Evolutionary conservation across 2,329 filamentous ascomycete genomes (phyloP).

Genomic region (Chrysoporthe deuterocubensis): DNA sequence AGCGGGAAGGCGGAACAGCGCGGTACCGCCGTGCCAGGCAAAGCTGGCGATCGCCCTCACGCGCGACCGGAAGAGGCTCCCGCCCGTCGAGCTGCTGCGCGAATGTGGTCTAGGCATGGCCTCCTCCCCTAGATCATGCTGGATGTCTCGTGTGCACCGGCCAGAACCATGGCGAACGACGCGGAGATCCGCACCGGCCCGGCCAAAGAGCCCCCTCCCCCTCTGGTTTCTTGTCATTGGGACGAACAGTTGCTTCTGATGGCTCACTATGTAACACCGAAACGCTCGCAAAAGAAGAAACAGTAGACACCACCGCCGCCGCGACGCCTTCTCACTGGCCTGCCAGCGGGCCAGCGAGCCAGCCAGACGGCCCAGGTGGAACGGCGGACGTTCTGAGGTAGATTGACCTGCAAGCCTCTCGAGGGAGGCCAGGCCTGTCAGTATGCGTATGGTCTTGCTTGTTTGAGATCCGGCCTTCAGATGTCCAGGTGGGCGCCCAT

Average conservation of each 20-base stretch:
- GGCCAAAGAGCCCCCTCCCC: background rate
- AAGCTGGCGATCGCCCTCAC: background rate
- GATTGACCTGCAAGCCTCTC: background rate
- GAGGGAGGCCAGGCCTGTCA: background rate
- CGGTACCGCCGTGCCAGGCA: background rate
- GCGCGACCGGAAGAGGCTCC: background rate
- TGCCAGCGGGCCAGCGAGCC: background rate
- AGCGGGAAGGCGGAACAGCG: background rate
- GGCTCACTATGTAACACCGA: background rate
- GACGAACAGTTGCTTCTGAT: background rate
- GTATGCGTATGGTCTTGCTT: background rate
- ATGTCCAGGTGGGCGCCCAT: background rate
- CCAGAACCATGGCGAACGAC: background rate
- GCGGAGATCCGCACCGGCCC: background rate
- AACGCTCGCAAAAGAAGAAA: too few relatives aligned
- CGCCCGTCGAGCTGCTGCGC: background rate
- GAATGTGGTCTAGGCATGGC: background rate
- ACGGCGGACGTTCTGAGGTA: background rate
- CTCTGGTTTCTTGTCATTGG: background rate
- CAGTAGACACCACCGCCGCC: background rate
- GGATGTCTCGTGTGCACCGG: background rate
- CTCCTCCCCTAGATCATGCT: background rate
- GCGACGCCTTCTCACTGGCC: background rate
- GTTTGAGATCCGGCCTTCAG: background rate
- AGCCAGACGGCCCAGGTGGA: slow-evolving; percentile 4